A percentile compares a stretch with the other conserved stretches of the same genome.
Evolutionary conservation across 768 basidiomycete genomes (phyloP).

Genomic region (Russula dissimulans): DNA sequence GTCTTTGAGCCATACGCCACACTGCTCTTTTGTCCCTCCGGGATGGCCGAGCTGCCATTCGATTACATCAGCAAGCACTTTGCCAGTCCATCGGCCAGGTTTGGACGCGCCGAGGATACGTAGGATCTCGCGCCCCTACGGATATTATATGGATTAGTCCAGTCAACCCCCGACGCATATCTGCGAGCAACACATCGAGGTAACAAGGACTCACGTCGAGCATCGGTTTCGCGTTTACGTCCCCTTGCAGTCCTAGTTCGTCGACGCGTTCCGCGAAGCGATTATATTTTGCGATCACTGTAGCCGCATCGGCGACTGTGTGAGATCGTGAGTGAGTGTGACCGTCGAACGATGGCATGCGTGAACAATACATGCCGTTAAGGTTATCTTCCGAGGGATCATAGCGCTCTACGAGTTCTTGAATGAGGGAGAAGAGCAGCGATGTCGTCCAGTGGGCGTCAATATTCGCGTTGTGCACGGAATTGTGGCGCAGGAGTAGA

Average conservation of each 20-base stretch:
- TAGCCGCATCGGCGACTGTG: constrained; percentile 36
- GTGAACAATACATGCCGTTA: constrained; percentile 32
- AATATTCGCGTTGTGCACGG: constrained; percentile 51
- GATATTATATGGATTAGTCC: neutral
- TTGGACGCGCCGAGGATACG: constrained; percentile 41
- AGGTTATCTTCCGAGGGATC: constrained; percentile 32
- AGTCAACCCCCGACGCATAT: neutral
- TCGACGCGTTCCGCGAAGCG: constrained; percentile 49
- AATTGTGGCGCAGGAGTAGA: constrained; percentile 54
- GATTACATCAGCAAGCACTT: constrained; percentile 54
- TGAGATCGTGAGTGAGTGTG: constrained; percentile 6
- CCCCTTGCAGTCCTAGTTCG: constrained; percentile 47
- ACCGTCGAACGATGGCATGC: constrained; percentile 11
- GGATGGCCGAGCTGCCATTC: constrained; percentile 86
- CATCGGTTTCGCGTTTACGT: constrained; percentile 61
- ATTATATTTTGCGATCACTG: constrained; percentile 57
- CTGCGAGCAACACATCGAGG: neutral
- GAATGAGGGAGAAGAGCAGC: constrained; percentile 64
- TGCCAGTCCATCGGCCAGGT: constrained; percentile 64
- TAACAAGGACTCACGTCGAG: constrained; percentile 53
- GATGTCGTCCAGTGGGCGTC: constrained; percentile 66
- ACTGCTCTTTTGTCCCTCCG: constrained; percentile 51
- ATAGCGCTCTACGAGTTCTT: constrained; percentile 55
- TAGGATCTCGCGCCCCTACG: constrained; percentile 64
- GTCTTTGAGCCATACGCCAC: constrained; percentile 57